Conservation (phyloP, 257 asterid genomes). For the Fraxinus cuspidata region DNA sequence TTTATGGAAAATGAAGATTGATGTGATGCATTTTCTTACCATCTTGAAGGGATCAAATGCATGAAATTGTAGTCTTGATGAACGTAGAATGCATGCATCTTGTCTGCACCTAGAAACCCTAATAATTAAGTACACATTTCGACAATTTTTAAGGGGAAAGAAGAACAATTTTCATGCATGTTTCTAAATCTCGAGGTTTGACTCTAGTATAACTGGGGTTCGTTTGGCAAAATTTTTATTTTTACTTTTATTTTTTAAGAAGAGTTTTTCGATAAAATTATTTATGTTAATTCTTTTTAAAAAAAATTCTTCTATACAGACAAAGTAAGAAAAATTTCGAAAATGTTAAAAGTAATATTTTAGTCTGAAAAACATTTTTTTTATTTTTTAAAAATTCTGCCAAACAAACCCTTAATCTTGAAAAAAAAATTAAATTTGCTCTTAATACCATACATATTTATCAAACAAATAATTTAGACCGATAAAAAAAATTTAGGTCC, state of each 20-base stretch:
- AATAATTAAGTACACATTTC: slow-evolving; percentile 5
- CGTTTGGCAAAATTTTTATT: too few relatives aligned
- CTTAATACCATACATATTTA: too few relatives aligned
- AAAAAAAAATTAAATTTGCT: neutral
- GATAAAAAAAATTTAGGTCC: neutral
- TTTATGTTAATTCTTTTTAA: too few relatives aligned
- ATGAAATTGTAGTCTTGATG: slow-evolving; percentile 20
- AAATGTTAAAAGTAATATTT: too few relatives aligned
- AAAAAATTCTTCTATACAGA: too few relatives aligned
- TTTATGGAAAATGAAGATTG: neutral
- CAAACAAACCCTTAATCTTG: too few relatives aligned
- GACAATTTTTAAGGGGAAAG: neutral
- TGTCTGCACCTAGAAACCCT: slow-evolving; percentile 9
- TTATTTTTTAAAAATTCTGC: too few relatives aligned
- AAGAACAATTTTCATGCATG: neutral
- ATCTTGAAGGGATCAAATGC: slow-evolving; percentile 31
- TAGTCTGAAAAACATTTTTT: too few relatives aligned
- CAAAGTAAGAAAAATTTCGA: too few relatives aligned
- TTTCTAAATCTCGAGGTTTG: neutral
- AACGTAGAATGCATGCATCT: slow-evolving; percentile 40
- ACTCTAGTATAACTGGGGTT: too few relatives aligned
- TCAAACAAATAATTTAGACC: neutral
- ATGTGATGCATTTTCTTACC: slow-evolving; percentile 27
- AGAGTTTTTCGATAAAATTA: too few relatives aligned
- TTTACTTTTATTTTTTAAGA: too few relatives aligned